A percentile compares a stretch with the other conserved stretches of the same genome.
Conservation (phyloP, 495 filamentous ascomycete species). For the Penicillium macrosclerotiorum region DNA sequence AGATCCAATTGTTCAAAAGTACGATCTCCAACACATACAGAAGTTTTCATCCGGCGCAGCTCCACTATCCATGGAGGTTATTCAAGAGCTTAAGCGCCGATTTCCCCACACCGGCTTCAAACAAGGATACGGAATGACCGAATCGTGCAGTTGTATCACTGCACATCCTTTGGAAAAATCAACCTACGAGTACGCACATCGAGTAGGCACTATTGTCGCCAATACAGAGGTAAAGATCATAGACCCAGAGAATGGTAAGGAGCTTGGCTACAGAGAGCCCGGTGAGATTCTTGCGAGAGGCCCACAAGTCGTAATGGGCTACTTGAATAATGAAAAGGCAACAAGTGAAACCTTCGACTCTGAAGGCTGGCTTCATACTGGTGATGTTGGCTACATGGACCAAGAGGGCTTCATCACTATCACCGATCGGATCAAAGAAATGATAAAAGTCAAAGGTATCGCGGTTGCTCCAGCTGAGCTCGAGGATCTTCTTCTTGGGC, state of each 20-base stretch:
- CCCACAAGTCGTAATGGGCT: constrained; percentile 59
- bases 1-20: constrained; percentile 59
- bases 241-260: constrained; percentile 42
- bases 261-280: constrained; percentile 45
- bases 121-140: constrained; percentile 70
- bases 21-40: constrained; percentile 53
- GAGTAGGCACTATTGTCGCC: constrained; percentile 58
- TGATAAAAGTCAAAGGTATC: constrained; percentile 75
- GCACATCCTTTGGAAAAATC: constrained; percentile 53
- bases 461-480: constrained; percentile 69
- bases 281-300: constrained; percentile 62
- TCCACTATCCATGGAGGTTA: constrained; percentile 62
- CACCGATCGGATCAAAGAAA: constrained; percentile 68
- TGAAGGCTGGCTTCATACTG: constrained; percentile 63
- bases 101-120: constrained; percentile 65
- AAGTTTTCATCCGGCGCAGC: constrained; percentile 60
- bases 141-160: constrained; percentile 62
- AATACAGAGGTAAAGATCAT: constrained; percentile 63
- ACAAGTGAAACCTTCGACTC: constrained; percentile 59
- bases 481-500: constrained; percentile 60
- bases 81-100: constrained; percentile 53
- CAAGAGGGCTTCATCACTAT: constrained; percentile 56
- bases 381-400: constrained; percentile 62
- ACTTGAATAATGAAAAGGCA: constrained; percentile 51
- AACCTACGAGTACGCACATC: constrained; percentile 55